Evolutionary conservation across 495 filamentous ascomycete species (phyloP).

Genomic region (Clavariopsis aquatica): DNA sequence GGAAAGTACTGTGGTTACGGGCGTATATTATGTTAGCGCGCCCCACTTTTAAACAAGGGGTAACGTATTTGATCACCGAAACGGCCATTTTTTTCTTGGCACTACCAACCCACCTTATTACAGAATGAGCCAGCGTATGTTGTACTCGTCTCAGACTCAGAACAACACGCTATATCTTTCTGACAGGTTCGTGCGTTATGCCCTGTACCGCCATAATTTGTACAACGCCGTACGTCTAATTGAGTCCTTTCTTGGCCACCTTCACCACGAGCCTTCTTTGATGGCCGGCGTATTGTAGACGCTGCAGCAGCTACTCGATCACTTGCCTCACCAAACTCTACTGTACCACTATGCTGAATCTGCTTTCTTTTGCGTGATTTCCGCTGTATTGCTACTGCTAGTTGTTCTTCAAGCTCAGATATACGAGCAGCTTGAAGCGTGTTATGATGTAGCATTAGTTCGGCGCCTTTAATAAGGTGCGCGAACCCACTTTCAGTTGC

Average conservation of each 20-base stretch:
- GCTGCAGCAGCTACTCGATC: constrained; percentile 4
- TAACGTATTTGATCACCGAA: too few species aligned
- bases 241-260: constrained; percentile 6
- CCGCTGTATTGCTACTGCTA: constrained; percentile 14
- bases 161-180: constrained; percentile 18
- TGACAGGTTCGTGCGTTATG: constrained; percentile 26
- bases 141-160: constrained; percentile 25
- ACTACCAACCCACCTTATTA: constrained; percentile 20
- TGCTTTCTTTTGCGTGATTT: constrained; percentile 13
- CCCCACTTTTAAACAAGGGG: too few species aligned
- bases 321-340: constrained; percentile 21
- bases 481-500: not conserved
- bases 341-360: constrained; percentile 9
- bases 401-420: constrained; percentile 23
- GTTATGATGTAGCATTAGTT: constrained; percentile 19
- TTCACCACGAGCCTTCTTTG: constrained; percentile 28
- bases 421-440: constrained; percentile 2
- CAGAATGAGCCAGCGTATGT: constrained; percentile 3
- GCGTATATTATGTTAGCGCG: too few species aligned
- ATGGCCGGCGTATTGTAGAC: constrained; percentile 1
- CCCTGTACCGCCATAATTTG: constrained; percentile 19
- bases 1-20: too few species aligned
- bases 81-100: constrained; percentile 10
- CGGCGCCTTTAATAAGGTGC: constrained; percentile 23
- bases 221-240: constrained; percentile 12